Evolutionary conservation across 2,329 filamentous ascomycete species (phyloP), one percentile per base, ranked within the genome.

Genomic region (Ophiostoma sp.): DNA sequence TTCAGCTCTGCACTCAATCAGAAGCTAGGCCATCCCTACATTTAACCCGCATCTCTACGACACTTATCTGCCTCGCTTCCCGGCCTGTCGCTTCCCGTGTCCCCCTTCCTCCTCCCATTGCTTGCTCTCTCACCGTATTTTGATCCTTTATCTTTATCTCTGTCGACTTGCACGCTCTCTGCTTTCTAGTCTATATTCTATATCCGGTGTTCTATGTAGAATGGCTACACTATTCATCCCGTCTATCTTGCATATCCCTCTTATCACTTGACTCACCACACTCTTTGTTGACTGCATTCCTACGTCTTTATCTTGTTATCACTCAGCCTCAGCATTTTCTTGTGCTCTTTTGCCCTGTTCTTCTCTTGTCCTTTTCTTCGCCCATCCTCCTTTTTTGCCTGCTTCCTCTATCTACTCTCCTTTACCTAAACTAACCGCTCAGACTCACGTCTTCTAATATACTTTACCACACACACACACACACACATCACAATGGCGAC

Each of bases 401-500:
- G 44, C 44, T 54, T 48, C n/a, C 31, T 44, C 36, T 31, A 5
- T 33, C 31, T 67, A 48, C 10, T 44, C 17, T 44, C 15, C 8
- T 27, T 13, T 31, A 54, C 11, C 3, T 27, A 67, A 35, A 52
- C 66, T 52, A 35, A 68, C 41, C 57, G 7, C 67, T 13, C 17
- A 54, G 27, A 36, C 36, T 54, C 20, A n/a, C 54, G 5, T 39
- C 33, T 65, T 39, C 20, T 65, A n/a, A 39, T 65, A 5, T 65
- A n/a, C 20, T 23, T 41, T n/a, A 60, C 3, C 6, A 62, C 68
- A 23, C 41, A 62, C 36, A 67, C 44, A 70, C 41, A 36, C 62
- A 62, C 60, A 67, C 17, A 67, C 75, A 78, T 70, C 74, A 87
- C 86, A 83, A 83, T 85, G 74, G 78, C 84, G 75, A 78, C 77